A percentile compares a stretch with the other conserved stretches of the same genome.
Evolutionary conservation across 2,329 filamentous ascomycete genomes (phyloP).

Genomic region (Zasmidium angulare): DNA sequence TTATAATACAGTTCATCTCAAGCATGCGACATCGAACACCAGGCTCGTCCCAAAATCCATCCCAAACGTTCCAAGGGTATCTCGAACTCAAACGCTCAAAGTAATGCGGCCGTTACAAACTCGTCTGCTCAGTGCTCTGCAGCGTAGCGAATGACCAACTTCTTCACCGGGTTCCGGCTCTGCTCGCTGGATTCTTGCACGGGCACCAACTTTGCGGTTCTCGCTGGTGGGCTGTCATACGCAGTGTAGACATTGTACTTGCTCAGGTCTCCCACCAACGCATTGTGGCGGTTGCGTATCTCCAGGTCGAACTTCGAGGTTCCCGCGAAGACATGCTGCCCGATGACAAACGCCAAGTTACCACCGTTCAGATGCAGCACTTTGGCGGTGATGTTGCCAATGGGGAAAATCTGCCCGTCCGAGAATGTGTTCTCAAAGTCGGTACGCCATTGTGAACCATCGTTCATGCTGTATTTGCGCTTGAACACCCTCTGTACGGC

Average conservation of each 20-base stretch:
- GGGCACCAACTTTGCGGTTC: constrained; percentile 18
- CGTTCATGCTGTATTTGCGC: constrained; percentile 24
- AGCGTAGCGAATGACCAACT: constrained; percentile 3
- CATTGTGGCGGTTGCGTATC: constrained; percentile 8
- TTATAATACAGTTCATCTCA: neutral
- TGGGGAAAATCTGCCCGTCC: constrained; percentile 21
- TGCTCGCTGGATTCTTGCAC: constrained; percentile 9
- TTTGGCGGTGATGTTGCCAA: constrained; percentile 17
- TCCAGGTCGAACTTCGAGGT: constrained; percentile 17
- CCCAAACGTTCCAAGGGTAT: constrained; percentile 6
- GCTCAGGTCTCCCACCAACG: constrained; percentile 12
- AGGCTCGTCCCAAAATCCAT: neutral
- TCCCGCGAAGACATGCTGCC: constrained; percentile 21
- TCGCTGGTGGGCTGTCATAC: constrained; percentile 17
- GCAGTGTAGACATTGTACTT: constrained; percentile 20
- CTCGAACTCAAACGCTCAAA: constrained; percentile 2
- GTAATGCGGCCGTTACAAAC: neutral
- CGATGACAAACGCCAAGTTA: constrained; percentile 23
- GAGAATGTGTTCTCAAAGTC: constrained; percentile 16
- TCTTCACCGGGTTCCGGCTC: neutral
- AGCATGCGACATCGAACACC: neutral
- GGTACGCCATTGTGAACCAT: constrained; percentile 14
- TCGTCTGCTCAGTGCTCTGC: neutral
- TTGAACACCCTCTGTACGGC: constrained; percentile 22
- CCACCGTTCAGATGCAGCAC: constrained; percentile 18